Evolutionary conservation across 176 grass and related monocot species (phyloP), one percentile per base, ranked within the genome.

Genomic region (Oryza brachyantha): DNA sequence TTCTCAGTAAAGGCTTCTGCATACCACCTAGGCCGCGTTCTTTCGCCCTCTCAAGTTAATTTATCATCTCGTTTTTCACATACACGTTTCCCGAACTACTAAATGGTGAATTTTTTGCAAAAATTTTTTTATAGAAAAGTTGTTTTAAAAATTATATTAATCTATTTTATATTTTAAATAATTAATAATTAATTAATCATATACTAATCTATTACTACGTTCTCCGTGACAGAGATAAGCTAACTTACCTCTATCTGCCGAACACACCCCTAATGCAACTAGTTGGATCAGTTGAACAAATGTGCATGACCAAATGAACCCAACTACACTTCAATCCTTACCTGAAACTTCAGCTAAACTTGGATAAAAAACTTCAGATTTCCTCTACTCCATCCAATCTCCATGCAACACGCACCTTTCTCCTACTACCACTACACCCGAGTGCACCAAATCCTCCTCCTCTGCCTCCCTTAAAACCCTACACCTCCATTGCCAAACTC

Each of bases 361-460:
- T 57, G n/a, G 52, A n/a, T 8, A 24, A 13, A 40, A 41, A 41
- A 39, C 36, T 68, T 5, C 42, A 60, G 72, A 82, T 82, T 76
- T 57, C 72, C 35, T 81, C 87, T 58, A 12, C 82, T 89, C 87
- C 86, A 88, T 81, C 70, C 81, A 29, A 29, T 12, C 82, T 89
- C 87, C 86, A 88, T 81, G 76, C 81, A 19, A 84, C 59, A 59
- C 76, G 76, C 75, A 79, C 81, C 86, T 66, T 69, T 77, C 78
- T 85, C 82, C 87, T 81, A 78, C 78, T 74, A 77, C 87, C 60
- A 86, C 78, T 82, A 72, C 87, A 73, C 67, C 37, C 29, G 35
- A 87, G 61, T 60, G 29, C 68, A 83, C 88, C 88, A 68, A 90
- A 85, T 41, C 79, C 78, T 74, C 78, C 58, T 69, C 74, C 16